Evolutionary conservation across 306 rosid species (phyloP).

Genomic region (Corylus americana): DNA sequence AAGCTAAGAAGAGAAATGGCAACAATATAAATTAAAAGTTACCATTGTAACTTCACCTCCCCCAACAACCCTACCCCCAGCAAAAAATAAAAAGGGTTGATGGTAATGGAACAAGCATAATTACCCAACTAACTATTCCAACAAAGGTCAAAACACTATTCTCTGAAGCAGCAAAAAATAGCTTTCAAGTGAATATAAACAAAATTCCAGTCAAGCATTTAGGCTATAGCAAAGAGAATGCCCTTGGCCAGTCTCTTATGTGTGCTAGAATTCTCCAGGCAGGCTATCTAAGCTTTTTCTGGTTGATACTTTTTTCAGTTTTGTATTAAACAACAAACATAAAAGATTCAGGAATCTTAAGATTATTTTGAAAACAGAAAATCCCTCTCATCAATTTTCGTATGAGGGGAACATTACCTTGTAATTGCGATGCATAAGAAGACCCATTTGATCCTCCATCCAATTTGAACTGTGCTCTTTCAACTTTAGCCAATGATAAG

Average conservation of each 20-base stretch:
- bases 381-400: not conserved
- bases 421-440: slow-evolving; percentile 62
- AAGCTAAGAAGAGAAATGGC: not conserved
- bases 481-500: slow-evolving; percentile 55
- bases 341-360: not conserved
- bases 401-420: slow-evolving; percentile 50
- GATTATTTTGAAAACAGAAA: not conserved
- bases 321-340: not conserved
- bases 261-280: not conserved
- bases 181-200: not conserved
- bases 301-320: not conserved
- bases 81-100: not conserved
- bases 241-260: not conserved
- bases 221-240: not conserved
- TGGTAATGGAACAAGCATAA: not conserved
- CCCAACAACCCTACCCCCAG: not conserved
- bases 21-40: not conserved
- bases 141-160: not conserved
- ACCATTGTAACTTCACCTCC: not conserved
- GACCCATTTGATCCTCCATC: slow-evolving; percentile 73
- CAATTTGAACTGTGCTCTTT: slow-evolving; percentile 55
- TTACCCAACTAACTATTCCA: not conserved
- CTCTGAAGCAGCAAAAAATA: not conserved
- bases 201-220: not conserved
- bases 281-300: not conserved